phyloP scores from a whole-genome alignment of 345 rosid genomes.

The Syzygium oleosum region DNA sequence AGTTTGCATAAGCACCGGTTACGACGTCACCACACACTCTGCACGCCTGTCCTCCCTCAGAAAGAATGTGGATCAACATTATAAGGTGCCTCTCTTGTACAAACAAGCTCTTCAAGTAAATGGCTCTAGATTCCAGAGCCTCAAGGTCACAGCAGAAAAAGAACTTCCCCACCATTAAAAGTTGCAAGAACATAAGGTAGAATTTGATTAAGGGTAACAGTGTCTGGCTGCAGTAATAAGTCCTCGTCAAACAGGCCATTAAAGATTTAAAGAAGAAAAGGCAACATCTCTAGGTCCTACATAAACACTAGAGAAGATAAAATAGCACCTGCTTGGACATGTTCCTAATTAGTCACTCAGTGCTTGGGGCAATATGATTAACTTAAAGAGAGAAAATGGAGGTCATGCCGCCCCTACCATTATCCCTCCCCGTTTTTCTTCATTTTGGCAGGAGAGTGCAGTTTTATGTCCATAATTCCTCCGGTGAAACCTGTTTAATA shows the following conservation, averaged over 20 bases:
- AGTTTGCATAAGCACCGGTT: not conserved
- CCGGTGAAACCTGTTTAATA: not conserved
- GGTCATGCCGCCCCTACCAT: not conserved
- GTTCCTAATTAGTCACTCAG: not conserved
- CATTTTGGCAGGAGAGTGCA: not conserved
- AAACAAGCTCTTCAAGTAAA: not conserved
- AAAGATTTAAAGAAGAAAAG: not conserved
- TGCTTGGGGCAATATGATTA: not conserved
- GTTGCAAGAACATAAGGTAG: not conserved
- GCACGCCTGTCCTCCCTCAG: not conserved
- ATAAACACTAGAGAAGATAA: not conserved
- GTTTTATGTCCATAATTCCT: not conserved
- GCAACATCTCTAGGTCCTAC: not conserved
- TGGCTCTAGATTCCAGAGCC: not conserved
- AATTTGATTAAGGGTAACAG: not conserved
- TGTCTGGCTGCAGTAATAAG: not conserved
- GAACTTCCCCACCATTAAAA: not conserved
- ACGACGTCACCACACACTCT: not conserved
- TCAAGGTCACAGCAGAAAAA: not conserved
- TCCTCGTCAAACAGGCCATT: not conserved
- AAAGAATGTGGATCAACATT: not conserved
- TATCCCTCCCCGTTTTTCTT: not conserved
- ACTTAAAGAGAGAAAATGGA: not conserved
- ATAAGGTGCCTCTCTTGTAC: not conserved
- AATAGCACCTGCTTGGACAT: not conserved